Percentiles rank a stretch among this genome's conserved stretches.
Conservation (phyloP, 176 grass and related monocot genomes). For the Guadua angustifolia region DNA sequence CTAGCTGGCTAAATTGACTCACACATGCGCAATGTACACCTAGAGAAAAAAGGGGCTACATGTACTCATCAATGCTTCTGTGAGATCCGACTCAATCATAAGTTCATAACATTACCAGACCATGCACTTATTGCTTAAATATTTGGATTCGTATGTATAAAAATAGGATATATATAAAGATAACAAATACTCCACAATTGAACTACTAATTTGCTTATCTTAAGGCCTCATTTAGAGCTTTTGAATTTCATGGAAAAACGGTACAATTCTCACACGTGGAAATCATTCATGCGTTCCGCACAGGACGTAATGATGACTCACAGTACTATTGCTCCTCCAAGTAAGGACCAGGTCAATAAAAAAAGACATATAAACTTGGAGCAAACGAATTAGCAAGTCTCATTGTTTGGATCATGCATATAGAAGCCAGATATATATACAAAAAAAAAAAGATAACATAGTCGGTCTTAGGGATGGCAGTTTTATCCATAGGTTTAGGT, state of each 20-base stretch:
- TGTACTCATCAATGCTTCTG: background rate
- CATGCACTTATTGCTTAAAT: constrained; percentile 23
- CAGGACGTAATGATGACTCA: background rate
- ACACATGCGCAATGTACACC: constrained; percentile 30
- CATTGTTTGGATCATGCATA: background rate
- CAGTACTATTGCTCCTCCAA: background rate
- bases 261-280: background rate
- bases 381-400: background rate
- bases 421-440: background rate
- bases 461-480: no score
- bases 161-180: background rate
- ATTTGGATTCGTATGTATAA: constrained; percentile 25
- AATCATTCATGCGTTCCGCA: background rate
- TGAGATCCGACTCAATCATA: constrained; percentile 11
- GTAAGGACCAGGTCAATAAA: background rate
- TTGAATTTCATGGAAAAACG: background rate
- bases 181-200: background rate
- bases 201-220: background rate
- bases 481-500: no score
- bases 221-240: background rate
- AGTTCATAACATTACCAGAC: background rate
- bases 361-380: background rate
- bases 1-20: background rate
- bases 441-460: background rate
- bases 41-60: constrained; percentile 38